phyloP scores from a whole-genome alignment of 2,329 filamentous ascomycete species.

The Diaporthe batatas region DNA sequence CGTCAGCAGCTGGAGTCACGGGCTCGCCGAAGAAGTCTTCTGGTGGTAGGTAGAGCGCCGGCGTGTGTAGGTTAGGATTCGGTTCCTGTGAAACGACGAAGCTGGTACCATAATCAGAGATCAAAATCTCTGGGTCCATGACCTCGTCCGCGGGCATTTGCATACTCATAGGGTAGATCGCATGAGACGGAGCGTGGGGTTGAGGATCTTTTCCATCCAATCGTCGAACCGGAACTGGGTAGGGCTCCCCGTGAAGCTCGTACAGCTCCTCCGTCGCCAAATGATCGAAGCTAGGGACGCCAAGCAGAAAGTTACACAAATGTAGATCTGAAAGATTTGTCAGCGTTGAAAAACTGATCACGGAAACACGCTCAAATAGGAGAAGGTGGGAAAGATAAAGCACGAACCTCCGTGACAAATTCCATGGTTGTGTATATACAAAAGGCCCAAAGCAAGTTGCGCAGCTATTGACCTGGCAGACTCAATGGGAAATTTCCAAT shows the following conservation, averaged over 20 bases:
- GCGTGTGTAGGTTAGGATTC: not conserved
- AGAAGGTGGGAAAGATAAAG: not conserved
- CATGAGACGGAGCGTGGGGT: not conserved
- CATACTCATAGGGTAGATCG: not conserved
- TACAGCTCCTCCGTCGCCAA: not conserved
- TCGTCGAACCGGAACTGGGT: not conserved
- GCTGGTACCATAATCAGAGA: not conserved
- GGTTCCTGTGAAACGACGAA: not conserved
- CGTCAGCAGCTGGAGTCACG: not conserved
- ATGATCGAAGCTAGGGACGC: not conserved
- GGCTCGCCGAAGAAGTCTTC: not conserved
- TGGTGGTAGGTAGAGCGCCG: not conserved
- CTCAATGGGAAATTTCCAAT: not conserved
- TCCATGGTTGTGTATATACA: not conserved
- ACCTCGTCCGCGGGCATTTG: not conserved
- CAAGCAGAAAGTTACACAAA: not conserved
- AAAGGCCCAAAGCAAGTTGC: not conserved
- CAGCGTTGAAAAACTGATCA: not conserved
- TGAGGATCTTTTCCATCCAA: not conserved
- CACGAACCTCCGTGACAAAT: not conserved
- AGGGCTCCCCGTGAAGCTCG: not conserved
- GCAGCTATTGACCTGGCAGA: not conserved
- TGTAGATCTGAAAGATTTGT: not conserved
- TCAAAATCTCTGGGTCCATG: not conserved
- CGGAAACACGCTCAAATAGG: not conserved